Evolutionary conservation across 2,329 filamentous ascomycete genomes (phyloP).

Genomic region (Pseudogymnoascus sp.): DNA sequence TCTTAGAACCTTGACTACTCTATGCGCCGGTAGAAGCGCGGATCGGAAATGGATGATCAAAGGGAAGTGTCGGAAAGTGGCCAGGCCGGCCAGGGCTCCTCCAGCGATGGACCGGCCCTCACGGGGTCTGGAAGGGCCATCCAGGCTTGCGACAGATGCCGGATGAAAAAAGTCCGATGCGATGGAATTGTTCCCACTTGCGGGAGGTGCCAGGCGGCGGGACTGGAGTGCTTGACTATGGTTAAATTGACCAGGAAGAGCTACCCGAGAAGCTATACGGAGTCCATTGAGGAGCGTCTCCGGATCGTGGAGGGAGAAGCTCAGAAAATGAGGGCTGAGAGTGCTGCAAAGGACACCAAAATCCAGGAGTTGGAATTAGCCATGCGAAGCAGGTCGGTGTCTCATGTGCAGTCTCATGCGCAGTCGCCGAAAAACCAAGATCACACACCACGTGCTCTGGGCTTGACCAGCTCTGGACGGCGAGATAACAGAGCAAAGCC

Average conservation of each 20-base stretch:
- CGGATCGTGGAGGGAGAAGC: conserved; percentile 16
- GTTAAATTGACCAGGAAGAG: conserved; percentile 17
- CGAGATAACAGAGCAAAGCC: conserved; percentile 3
- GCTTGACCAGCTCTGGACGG: neutral
- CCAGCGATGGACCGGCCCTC: conserved; percentile 8
- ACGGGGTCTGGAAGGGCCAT: conserved; percentile 14
- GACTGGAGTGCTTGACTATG: conserved; percentile 15
- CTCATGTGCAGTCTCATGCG: conserved; percentile 5
- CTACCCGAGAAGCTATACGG: conserved; percentile 17
- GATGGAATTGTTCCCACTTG: conserved; percentile 16
- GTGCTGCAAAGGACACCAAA: conserved; percentile 13
- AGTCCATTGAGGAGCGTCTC: conserved; percentile 17
- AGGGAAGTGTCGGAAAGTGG: neutral
- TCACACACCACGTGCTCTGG: neutral
- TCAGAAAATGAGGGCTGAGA: conserved; percentile 12
- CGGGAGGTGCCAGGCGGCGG: conserved; percentile 13
- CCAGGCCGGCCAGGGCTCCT: neutral
- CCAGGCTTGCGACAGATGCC: conserved; percentile 16
- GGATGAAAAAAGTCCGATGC: conserved; percentile 16
- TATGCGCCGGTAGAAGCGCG: neutral
- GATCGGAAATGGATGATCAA: neutral
- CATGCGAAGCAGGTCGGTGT: conserved; percentile 4
- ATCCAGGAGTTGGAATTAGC: conserved; percentile 15
- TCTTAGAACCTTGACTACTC: neutral
- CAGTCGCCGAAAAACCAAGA: neutral